phyloP scores from a whole-genome alignment of 1,139 yeast genomes.

The Geotrichum phurueaensis region DNA sequence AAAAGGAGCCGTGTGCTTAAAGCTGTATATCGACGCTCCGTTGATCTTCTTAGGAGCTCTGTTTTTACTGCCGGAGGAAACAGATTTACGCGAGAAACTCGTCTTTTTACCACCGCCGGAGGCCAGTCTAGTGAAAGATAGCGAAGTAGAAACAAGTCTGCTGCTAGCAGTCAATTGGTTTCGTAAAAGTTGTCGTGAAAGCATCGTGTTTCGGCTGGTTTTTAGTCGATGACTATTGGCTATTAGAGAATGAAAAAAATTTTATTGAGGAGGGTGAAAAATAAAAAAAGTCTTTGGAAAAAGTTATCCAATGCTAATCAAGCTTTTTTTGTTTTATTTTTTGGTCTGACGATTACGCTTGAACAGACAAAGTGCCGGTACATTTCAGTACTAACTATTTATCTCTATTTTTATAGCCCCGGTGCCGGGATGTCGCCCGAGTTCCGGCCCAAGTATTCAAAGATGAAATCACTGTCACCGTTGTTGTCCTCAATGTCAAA shows the following conservation, averaged over 20 bases:
- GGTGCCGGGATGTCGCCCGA: background rate
- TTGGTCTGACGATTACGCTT: background rate
- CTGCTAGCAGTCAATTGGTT: background rate
- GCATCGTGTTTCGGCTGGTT: constrained; percentile 3
- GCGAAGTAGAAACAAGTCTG: background rate
- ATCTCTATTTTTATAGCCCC: background rate
- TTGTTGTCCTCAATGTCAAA: constrained; percentile 32
- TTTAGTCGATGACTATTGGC: background rate
- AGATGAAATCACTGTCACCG: background rate
- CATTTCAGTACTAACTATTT: background rate
- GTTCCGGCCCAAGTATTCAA: background rate
- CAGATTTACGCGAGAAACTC: constrained; percentile 9
- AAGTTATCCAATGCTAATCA: background rate
- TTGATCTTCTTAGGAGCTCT: constrained; percentile 30
- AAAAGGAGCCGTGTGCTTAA: constrained; percentile 30
- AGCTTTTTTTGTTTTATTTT: background rate
- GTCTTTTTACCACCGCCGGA: constrained; percentile 6
- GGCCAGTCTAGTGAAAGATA: background rate
- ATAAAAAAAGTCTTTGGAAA: background rate
- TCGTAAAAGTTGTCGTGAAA: constrained; percentile 6
- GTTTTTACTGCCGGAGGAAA: constrained; percentile 2
- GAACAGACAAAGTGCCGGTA: background rate
- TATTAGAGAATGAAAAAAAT: background rate
- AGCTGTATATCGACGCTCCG: constrained; percentile 26
- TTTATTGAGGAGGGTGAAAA: background rate